Conservation (phyloP, 768 basidiomycete genomes). For the Tylopilus plumbeoviolaceoides region DNA sequence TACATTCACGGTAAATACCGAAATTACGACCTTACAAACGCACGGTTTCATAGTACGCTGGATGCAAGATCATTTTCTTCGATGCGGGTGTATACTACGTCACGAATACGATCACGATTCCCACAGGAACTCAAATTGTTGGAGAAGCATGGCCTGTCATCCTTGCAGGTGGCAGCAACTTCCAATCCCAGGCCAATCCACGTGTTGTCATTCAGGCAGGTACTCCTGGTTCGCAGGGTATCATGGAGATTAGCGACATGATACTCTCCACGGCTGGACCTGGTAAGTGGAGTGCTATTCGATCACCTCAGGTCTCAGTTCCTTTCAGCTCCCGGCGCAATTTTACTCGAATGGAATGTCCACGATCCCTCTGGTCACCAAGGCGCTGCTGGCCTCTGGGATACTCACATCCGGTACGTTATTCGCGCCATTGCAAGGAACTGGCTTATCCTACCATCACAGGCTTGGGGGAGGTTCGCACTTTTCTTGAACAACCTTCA, state of each 20-base stretch:
- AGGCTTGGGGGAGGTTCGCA: constrained; percentile 29
- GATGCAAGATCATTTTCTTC: constrained; percentile 77
- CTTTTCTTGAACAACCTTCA: not conserved
- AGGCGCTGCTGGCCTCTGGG: constrained; percentile 50
- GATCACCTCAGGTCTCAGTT: not conserved
- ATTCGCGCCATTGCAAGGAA: not conserved
- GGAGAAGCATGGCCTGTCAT: constrained; percentile 52
- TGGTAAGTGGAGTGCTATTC: constrained; percentile 9
- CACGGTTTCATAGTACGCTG: constrained; percentile 45
- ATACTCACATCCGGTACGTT: constrained; percentile 37
- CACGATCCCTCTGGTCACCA: constrained; percentile 49
- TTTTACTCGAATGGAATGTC: constrained; percentile 58
- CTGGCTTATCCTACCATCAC: not conserved
- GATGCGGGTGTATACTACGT: constrained; percentile 58
- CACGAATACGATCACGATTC: constrained; percentile 44
- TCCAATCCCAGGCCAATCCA: constrained; percentile 38
- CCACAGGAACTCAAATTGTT: constrained; percentile 43
- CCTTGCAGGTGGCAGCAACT: constrained; percentile 39
- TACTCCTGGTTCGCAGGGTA: constrained; percentile 41
- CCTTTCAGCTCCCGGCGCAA: constrained; percentile 39
- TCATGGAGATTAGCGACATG: constrained; percentile 62
- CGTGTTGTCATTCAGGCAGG: constrained; percentile 43
- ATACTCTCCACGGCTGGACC: constrained; percentile 56
- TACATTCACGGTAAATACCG: not conserved
- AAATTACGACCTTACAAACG: not conserved